Conservation (phyloP, 331 rosid genomes). For the Quercus tomentella region DNA sequence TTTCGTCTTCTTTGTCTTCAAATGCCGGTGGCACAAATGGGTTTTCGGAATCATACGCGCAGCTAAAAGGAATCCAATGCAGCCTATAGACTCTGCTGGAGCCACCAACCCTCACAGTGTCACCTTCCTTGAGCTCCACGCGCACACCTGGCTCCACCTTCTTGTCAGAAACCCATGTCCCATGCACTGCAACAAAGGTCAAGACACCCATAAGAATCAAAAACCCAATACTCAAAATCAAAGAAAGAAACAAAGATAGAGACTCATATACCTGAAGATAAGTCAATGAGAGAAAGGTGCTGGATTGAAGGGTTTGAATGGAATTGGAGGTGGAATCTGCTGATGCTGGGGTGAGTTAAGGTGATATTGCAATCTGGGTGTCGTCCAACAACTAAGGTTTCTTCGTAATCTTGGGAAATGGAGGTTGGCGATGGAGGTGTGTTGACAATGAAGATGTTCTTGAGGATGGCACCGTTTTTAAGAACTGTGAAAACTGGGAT, state of each 20-base stretch:
- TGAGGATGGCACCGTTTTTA: slow-evolving; percentile 68
- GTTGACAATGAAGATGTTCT: slow-evolving; percentile 70
- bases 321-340: slow-evolving; percentile 85
- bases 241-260: background rate
- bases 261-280: slow-evolving; percentile 48
- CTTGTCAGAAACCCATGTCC: slow-evolving; percentile 72
- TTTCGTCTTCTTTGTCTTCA: slow-evolving; percentile 12
- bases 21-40: slow-evolving; percentile 28
- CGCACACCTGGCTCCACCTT: slow-evolving; percentile 49
- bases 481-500: slow-evolving; percentile 76
- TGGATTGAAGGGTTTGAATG: slow-evolving; percentile 41
- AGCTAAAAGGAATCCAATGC: slow-evolving; percentile 60
- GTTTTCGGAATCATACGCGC: slow-evolving; percentile 50
- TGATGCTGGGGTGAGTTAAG: slow-evolving; percentile 82
- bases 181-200: slow-evolving; percentile 54
- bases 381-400: slow-evolving; percentile 52
- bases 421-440: slow-evolving; percentile 3
- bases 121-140: slow-evolving; percentile 60
- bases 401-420: slow-evolving; percentile 25
- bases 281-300: slow-evolving; percentile 52
- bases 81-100: slow-evolving; percentile 70
- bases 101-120: slow-evolving; percentile 59
- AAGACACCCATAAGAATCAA: slow-evolving; percentile 3
- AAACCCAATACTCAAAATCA: background rate
- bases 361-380: slow-evolving; percentile 71